Percentiles rank a stretch among this genome's conserved stretches.
Conservation (phyloP, 192 early-diverging fungal species). For the Chytriomyces sp. region DNA sequence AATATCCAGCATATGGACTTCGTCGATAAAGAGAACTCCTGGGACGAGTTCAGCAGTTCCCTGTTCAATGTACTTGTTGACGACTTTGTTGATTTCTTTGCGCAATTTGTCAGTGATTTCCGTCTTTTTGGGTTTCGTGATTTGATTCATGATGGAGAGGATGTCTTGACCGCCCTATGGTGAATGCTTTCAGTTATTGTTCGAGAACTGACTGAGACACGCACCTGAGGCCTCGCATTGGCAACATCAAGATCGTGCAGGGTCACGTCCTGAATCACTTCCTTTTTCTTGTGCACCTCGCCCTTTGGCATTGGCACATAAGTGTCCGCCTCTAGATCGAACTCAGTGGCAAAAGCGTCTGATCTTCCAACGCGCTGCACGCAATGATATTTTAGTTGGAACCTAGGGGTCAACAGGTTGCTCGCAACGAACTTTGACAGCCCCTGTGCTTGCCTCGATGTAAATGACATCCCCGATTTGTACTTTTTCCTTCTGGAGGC, state of each 20-base stretch:
- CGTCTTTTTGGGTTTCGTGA: constrained; percentile 99
- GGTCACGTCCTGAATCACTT: constrained; percentile 96
- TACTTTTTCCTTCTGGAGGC: constrained; percentile 96
- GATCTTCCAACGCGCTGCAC: constrained; percentile 88
- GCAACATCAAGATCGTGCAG: constrained; percentile 97
- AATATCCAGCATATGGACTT: constrained; percentile 99
- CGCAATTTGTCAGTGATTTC: constrained; percentile 99
- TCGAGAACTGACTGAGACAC: background rate
- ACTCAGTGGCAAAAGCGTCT: constrained; percentile 98
- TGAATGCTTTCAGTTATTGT: background rate
- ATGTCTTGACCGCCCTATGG: constrained; percentile 91
- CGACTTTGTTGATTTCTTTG: constrained; percentile 98
- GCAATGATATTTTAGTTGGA: background rate
- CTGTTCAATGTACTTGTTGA: constrained; percentile 98
- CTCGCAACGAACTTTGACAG: constrained; percentile 74
- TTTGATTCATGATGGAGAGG: constrained; percentile 97
- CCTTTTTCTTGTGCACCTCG: constrained; percentile 99
- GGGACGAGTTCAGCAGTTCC: constrained; percentile 96
- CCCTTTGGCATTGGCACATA: constrained; percentile 98
- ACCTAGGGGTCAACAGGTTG: background rate
- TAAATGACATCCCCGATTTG: constrained; percentile 97
- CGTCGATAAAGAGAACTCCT: constrained; percentile 97
- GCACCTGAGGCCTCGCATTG: constrained; percentile 86
- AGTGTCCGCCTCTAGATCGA: constrained; percentile 96
- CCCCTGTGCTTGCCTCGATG: constrained; percentile 95